A percentile compares a stretch with the other conserved stretches of the same genome.
These are phyloP conservation scores for Claviceps pazoutovae DNA, from an alignment of 2,329 filamentous ascomycete species.

Conservation along the genomic window DNA sequence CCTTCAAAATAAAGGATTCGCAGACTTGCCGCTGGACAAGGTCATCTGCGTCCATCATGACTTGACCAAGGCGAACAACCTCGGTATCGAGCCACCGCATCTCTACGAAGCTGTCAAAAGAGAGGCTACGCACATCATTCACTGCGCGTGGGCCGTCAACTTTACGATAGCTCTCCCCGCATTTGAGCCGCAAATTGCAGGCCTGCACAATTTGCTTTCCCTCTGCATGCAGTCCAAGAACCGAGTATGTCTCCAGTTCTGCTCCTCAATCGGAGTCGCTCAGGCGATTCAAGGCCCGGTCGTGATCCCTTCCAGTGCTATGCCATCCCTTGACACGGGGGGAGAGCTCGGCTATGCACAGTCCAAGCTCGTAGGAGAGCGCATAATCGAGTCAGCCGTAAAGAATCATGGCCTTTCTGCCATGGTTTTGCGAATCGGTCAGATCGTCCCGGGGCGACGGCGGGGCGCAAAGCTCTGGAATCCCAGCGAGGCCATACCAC, in stretches of 20 bases:
- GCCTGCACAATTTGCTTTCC: conserved; percentile 28
- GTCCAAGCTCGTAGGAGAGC: conserved; percentile 25
- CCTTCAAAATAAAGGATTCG: conserved; percentile 16
- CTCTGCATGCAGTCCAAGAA: conserved; percentile 18
- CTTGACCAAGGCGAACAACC: conserved; percentile 4
- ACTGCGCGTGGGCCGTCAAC: conserved; percentile 42
- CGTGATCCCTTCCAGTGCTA: conserved; percentile 21
- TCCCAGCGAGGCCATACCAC: conserved; percentile 33
- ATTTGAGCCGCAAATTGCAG: conserved; percentile 33
- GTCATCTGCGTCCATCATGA: conserved; percentile 10
- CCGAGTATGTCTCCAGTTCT: conserved; percentile 31
- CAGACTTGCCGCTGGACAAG: conserved; percentile 15
- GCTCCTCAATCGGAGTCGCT: conserved; percentile 30
- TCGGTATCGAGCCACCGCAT: conserved; percentile 6
- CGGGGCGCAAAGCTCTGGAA: conserved; percentile 32
- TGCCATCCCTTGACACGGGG: conserved; percentile 22
- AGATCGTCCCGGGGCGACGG: conserved; percentile 32
- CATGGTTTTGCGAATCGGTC: conserved; percentile 31
- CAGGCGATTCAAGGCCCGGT: conserved; percentile 23
- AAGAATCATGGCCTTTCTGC: conserved; percentile 16
- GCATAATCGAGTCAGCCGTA: conserved; percentile 23
- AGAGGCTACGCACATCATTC: conserved; percentile 29
- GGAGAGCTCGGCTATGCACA: conserved; percentile 29
- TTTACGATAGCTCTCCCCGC: conserved; percentile 38
- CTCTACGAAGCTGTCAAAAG: conserved; percentile 15